Conservation (phyloP, 2,329 filamentous ascomycete species). For the Didymosphaeria variabile region DNA sequence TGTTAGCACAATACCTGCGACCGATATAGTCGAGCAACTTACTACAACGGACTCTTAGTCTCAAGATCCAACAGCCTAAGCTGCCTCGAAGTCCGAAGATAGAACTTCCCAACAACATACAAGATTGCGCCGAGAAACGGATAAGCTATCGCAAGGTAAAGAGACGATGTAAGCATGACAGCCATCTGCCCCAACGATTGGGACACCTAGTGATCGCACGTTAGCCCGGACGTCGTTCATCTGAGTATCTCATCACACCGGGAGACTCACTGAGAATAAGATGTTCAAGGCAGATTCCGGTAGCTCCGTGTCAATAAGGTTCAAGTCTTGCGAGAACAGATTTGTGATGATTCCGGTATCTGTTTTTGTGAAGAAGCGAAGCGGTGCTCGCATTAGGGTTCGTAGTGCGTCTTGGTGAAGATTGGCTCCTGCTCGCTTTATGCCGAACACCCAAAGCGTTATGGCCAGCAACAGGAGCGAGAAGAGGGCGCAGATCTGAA, state of each 20-base stretch:
- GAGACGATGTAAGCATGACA: constrained; percentile 27
- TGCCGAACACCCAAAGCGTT: constrained; percentile 45
- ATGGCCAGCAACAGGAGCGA: constrained; percentile 21
- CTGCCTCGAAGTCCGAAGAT: constrained; percentile 56
- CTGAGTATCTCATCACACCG: background rate
- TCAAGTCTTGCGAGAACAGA: constrained; percentile 50
- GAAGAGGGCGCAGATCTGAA: constrained; percentile 18
- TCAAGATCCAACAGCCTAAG: constrained; percentile 62
- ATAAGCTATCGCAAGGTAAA: constrained; percentile 43
- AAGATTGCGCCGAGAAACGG: constrained; percentile 46
- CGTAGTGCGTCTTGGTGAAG: constrained; percentile 57
- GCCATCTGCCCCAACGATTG: constrained; percentile 19
- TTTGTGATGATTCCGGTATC: constrained; percentile 27
- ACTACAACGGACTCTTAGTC: constrained; percentile 55
- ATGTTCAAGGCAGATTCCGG: constrained; percentile 24
- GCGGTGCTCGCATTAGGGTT: constrained; percentile 22
- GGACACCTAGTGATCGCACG: background rate
- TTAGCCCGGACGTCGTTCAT: background rate
- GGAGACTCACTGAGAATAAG: background rate
- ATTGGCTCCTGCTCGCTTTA: constrained; percentile 43
- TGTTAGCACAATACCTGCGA: background rate
- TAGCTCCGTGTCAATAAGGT: constrained; percentile 52
- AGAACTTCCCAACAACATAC: constrained; percentile 52
- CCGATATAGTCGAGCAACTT: background rate
- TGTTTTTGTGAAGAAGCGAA: constrained; percentile 25